Base-by-base conservation (phyloP, 2,329 filamentous ascomycete genomes). In the Alternaria arbusti region DNA sequence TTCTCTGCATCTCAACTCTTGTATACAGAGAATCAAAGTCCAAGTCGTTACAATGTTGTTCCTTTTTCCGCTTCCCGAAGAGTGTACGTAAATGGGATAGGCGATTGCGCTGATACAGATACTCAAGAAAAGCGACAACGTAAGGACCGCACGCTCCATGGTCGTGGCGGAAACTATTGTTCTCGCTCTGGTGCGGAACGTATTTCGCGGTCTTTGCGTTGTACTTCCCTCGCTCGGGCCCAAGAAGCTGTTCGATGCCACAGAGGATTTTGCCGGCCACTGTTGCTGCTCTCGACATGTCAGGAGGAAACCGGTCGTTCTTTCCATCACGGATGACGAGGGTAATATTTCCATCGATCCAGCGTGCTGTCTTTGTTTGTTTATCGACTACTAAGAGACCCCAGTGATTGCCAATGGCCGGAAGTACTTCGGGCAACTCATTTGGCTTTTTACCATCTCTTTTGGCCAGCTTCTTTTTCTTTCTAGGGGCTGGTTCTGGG, bases 71-170 rank as follows among this genome's bases (percentile, higher is more conserved):
- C n/a, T 15, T 28, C 12, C 11, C n/a, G n/a, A n/a, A n/a, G n/a
- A n/a, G n/a, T n/a, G n/a, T n/a, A n/a, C n/a, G n/a, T n/a, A n/a
- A n/a, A n/a, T n/a, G n/a, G n/a, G n/a, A n/a, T n/a, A n/a, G n/a
- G n/a, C n/a, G n/a, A n/a, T n/a, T n/a, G n/a, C n/a, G n/a, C n/a
- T n/a, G n/a, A n/a, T n/a, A n/a, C n/a, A n/a, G 12, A 12, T 57
- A 49, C 15, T 57, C 28, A 3, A 57, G 28, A 17, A 57, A 49
- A 11, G 54, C 54, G 10, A 49, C 11, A 3, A 57, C 3, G n/a
- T 49, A 57, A 8, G 44, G 54, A 13, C 54, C 54, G 17, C 44
- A 57, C n/a, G n/a, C n/a, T n/a, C n/a, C n/a, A n/a, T n/a, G n/a
- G n/a, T n/a, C n/a, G n/a, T n/a, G n/a, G n/a, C n/a, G n/a, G n/a